Evolutionary conservation across 805 yeast genomes (phyloP).

Genomic region (Lachancea sp.): DNA sequence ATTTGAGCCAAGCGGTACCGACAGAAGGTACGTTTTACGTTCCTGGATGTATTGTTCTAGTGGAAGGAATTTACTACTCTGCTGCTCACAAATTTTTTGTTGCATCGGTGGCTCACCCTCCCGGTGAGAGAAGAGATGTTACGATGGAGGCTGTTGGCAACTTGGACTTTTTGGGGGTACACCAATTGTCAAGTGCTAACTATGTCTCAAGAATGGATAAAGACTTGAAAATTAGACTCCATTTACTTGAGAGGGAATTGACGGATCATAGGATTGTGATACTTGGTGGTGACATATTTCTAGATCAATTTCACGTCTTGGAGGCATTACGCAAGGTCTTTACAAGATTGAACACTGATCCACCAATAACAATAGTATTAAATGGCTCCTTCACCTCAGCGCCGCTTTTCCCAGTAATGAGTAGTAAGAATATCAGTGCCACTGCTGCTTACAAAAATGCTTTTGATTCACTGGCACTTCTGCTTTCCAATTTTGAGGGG

Average conservation of each 20-base stretch:
- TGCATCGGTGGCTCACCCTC: conserved; percentile 76
- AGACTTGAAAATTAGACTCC: conserved; percentile 48
- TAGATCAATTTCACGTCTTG: conserved; percentile 54
- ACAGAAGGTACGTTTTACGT: conserved; percentile 58
- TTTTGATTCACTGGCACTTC: conserved; percentile 67
- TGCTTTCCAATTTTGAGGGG: conserved; percentile 46
- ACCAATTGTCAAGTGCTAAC: conserved; percentile 28
- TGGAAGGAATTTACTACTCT: conserved; percentile 79
- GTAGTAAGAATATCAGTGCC: conserved; percentile 43
- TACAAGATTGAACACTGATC: conserved; percentile 43
- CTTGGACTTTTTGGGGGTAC: conserved; percentile 58
- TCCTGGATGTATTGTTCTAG: conserved; percentile 71
- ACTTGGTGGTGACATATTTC: conserved; percentile 66
- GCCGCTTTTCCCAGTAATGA: conserved; percentile 55
- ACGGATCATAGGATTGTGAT: conserved; percentile 55
- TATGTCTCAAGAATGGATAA: conserved; percentile 54
- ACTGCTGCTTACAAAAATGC: conserved; percentile 54
- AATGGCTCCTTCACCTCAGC: conserved; percentile 72
- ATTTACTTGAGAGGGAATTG: conserved; percentile 49
- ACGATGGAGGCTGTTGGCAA: conserved; percentile 71
- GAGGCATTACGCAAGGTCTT: conserved; percentile 65
- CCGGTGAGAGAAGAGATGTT: conserved; percentile 65
- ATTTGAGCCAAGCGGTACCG: conserved; percentile 54
- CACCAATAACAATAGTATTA: conserved; percentile 67
- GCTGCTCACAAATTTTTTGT: conserved; percentile 65